A percentile compares a stretch with the other conserved stretches of the same genome.
phyloP scores from a whole-genome alignment of 2,329 filamentous ascomycete genomes.

The Magnaporthiopsis rhizophila region DNA sequence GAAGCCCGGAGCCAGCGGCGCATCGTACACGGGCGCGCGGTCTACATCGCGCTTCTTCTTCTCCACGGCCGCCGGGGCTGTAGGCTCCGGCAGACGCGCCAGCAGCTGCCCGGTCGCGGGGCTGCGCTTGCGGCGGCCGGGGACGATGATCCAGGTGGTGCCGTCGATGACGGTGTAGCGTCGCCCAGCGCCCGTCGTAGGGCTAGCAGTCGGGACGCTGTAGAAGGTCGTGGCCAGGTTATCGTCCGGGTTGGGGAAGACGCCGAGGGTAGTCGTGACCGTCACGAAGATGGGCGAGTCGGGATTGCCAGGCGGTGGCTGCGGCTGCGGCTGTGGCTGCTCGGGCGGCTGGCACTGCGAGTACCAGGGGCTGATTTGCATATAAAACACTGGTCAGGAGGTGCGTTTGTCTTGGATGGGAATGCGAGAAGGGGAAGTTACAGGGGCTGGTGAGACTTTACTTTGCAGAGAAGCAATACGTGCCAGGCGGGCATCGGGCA shows the following conservation, averaged over 20 bases:
- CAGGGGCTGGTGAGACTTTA: neutral
- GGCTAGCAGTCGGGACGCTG: constrained; percentile 8
- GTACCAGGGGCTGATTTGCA: constrained; percentile 9
- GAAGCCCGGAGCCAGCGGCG: neutral
- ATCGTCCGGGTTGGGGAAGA: constrained; percentile 5
- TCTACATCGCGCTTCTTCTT: neutral
- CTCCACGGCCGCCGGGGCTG: constrained; percentile 6
- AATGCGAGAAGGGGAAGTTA: neutral
- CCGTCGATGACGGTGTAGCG: constrained; percentile 7
- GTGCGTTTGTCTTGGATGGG: neutral
- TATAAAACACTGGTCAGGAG: neutral
- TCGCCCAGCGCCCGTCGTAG: constrained; percentile 2
- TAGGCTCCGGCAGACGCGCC: neutral
- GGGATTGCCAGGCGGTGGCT: constrained; percentile 5
- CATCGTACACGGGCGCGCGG: constrained; percentile 8
- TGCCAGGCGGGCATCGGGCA: neutral
- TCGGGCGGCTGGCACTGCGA: constrained; percentile 11
- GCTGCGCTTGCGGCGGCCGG: neutral
- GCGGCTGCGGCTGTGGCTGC: constrained; percentile 7
- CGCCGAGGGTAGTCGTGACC: constrained; percentile 9
- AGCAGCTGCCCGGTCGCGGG: neutral
- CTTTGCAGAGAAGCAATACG: constrained; percentile 1
- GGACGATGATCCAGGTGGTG: constrained; percentile 4
- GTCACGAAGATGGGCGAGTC: constrained; percentile 9
- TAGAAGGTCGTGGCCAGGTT: constrained; percentile 9